Evolutionary conservation across 2,329 filamentous ascomycete species (phyloP).

Genomic region (Neonectria faginata): DNA sequence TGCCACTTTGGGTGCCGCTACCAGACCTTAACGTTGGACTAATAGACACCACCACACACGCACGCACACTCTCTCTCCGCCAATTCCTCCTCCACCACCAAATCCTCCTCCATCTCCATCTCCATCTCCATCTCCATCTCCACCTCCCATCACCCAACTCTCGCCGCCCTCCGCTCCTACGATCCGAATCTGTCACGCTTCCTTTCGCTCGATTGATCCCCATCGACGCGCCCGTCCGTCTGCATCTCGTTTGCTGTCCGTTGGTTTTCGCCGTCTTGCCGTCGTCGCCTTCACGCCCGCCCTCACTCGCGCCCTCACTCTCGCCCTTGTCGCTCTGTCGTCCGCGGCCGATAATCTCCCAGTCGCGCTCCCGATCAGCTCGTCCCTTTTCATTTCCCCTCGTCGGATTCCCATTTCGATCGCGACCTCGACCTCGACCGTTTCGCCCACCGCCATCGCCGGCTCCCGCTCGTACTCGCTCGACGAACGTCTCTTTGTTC

Average conservation of each 20-base stretch:
- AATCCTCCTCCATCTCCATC: conserved; percentile 17
- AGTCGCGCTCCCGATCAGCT: conserved; percentile 29
- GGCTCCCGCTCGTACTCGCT: conserved; percentile 15
- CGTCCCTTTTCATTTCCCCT: conserved; percentile 6
- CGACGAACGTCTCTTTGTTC: conserved; percentile 19
- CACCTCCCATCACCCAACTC: not conserved
- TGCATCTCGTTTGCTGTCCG: not conserved
- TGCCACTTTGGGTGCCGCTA: not conserved
- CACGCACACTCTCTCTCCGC: conserved; percentile 1
- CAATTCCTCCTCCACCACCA: conserved; percentile 7
- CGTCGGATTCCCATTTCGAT: conserved; percentile 16
- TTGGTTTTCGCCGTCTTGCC: not conserved
- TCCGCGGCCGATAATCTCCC: conserved; percentile 26
- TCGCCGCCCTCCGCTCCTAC: conserved; percentile 8
- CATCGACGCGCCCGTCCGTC: not conserved
- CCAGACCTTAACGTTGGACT: not conserved
- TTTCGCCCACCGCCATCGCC: conserved; percentile 14
- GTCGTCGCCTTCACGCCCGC: no score
- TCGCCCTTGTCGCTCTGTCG: conserved; percentile 25
- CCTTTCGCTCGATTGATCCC: conserved; percentile 35
- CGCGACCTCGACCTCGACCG: conserved; percentile 26
- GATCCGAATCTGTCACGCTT: conserved; percentile 24
- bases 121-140: conserved; percentile 1
- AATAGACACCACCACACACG: not conserved
- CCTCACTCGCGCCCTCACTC: not conserved